Evolutionary conservation across 108 stramenopile genomes (phyloP).

Genomic region (Nannochloropsis salina): DNA sequence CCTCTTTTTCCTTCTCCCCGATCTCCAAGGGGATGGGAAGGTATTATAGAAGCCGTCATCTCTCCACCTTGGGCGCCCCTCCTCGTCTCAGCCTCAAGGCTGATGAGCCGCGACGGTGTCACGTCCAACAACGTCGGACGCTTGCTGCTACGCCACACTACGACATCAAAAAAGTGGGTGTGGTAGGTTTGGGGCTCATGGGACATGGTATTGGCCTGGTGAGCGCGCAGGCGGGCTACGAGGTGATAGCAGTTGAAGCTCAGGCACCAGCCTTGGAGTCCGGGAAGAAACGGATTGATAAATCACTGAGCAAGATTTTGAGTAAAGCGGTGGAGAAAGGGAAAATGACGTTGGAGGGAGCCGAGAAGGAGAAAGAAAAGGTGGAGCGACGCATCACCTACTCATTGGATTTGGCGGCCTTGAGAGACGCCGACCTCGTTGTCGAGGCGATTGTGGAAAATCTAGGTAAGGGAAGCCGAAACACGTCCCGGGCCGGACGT

Average conservation of each 20-base stretch:
- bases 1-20: background rate
- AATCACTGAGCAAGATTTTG: slow-evolving; percentile 42
- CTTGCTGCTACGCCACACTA: slow-evolving; percentile 7
- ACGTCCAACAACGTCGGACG: background rate
- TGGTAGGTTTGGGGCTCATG: slow-evolving; percentile 97
- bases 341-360: slow-evolving; percentile 61
- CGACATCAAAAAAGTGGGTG: slow-evolving; percentile 71
- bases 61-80: background rate
- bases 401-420: slow-evolving; percentile 69
- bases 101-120: background rate
- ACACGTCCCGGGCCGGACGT: no score
- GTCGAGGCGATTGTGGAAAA: slow-evolving; percentile 95
- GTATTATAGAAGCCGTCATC: background rate
- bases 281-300: slow-evolving; percentile 47
- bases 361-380: slow-evolving; percentile 40
- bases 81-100: background rate
- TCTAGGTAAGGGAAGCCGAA: slow-evolving; percentile 50
- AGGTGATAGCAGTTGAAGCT: slow-evolving; percentile 60
- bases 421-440: slow-evolving; percentile 72
- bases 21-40: background rate
- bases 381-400: slow-evolving; percentile 63
- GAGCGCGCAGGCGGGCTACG: slow-evolving; percentile 66
- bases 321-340: slow-evolving; percentile 67
- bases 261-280: slow-evolving; percentile 40
- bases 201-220: slow-evolving; percentile 88